Evolutionary conservation across 208 protist species (phyloP).

Genomic region (Crithidia sp.): DNA sequence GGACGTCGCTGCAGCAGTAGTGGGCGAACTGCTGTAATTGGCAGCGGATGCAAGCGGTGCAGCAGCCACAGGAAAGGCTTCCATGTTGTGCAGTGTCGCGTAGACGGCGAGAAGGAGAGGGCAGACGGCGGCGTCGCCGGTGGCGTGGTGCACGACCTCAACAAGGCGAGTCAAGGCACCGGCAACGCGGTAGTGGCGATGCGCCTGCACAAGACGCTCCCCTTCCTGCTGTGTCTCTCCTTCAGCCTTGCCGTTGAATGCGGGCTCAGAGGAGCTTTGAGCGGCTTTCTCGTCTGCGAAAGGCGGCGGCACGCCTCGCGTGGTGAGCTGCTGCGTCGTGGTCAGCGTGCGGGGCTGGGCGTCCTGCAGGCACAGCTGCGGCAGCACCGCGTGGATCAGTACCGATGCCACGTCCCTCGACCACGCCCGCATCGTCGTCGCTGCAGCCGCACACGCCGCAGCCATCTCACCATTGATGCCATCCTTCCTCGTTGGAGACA

Average conservation of each 20-base stretch:
- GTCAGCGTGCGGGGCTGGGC: constrained; percentile 22
- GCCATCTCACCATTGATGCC: too few relatives aligned
- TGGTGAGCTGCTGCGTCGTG: constrained; percentile 4
- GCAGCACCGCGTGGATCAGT: constrained; percentile 24
- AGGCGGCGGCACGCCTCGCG: neutral
- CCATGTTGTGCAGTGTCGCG: constrained; percentile 21
- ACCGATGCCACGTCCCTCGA: constrained; percentile 34
- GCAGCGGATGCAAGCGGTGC: neutral
- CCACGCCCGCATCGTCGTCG: constrained; percentile 49
- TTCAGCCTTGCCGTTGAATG: neutral
- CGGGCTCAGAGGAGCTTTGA: neutral
- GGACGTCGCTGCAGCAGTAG: neutral
- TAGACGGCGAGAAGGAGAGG: constrained; percentile 22
- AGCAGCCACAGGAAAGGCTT: neutral
- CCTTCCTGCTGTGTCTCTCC: constrained; percentile 1
- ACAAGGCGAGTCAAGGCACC: constrained; percentile 11
- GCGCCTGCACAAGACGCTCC: neutral
- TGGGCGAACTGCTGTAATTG: too few relatives aligned
- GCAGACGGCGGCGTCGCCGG: constrained; percentile 1
- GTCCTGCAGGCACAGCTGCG: constrained; percentile 25
- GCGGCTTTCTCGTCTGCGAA: too few relatives aligned
- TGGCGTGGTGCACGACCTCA: constrained; percentile 12
- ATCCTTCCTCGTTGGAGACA: too few relatives aligned
- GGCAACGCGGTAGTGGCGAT: constrained; percentile 9
- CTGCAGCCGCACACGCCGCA: neutral